Evolutionary conservation across 768 basidiomycete genomes (phyloP), one percentile per base, ranked within the genome.

Genomic region (Daedaleopsis sinensis): DNA sequence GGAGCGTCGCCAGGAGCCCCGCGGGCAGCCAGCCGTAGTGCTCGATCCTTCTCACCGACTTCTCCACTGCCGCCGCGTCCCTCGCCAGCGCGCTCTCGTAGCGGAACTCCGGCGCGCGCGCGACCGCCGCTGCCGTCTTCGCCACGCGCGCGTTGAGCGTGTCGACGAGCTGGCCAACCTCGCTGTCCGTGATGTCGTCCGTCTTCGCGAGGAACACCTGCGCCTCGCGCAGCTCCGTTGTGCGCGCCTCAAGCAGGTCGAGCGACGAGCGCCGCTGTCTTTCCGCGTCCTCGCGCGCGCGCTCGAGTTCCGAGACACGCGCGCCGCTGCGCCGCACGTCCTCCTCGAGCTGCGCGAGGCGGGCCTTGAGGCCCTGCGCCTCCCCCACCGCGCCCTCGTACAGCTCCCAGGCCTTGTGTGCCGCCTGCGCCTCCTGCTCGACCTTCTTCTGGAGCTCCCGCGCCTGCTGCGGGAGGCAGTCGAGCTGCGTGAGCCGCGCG

Each of bases 131-230:
- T 2, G 82, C 39, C 18, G 39, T 42, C 39, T 42, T 42, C 3
- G 39, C 39, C 36, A 84, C 79, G 61, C 80, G 78, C 5, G 78
- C 70, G 51, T 84, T 80, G 19, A 85, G 68, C n/a, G 73, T 71
- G 47, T 79, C 75, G 18, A 85, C 70, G 63, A 80, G 75, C 5
- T 61, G 67, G 36, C 77, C 71, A 18, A 84, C 76, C 35, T 86
- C 83, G 5, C 76, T 76, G 6, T 75, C 76, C 6, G 83, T 80
- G 52, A 77, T 70, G 0, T 69, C 37, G 61, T 84, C 82, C 1
- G 76, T 76, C 16, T 76, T 79, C 1, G 74, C 74, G 47, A 80
- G 71, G 74, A 80, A 84, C 46, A 71, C 76, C 66, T 82, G 80
- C 12, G 77, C 78, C 10, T 76, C 80, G 39, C 76, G 74, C 18